These are phyloP conservation scores for Xanthoceras sorbifolium DNA, from an alignment of 345 rosid genomes.

Conservation along the genomic window DNA sequence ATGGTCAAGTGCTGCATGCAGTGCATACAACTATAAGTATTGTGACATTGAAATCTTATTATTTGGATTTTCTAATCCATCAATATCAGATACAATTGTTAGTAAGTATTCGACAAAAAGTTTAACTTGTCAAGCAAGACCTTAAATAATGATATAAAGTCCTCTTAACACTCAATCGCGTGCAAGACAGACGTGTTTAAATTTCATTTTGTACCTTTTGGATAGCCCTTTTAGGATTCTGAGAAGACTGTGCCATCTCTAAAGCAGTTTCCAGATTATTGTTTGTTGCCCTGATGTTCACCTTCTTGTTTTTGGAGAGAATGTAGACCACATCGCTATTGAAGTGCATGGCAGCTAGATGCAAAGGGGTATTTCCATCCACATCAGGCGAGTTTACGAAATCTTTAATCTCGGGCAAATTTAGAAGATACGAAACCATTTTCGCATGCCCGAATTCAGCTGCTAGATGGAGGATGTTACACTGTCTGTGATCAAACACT, in stretches of 20 bases:
- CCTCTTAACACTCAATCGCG: no score
- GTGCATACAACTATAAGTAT: not conserved
- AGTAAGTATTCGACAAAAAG: no score
- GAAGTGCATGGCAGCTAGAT: not conserved
- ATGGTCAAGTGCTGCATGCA: not conserved
- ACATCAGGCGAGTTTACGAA: not conserved
- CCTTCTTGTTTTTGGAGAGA: not conserved
- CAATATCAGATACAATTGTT: no score
- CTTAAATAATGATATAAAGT: no score
- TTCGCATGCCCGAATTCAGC: not conserved
- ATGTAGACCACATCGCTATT: not conserved
- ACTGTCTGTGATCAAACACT: not conserved
- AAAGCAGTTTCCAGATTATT: not conserved
- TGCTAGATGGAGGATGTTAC: not conserved
- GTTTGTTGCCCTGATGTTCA: not conserved
- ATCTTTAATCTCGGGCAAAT: not conserved
- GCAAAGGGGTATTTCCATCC: conserved; percentile 12
- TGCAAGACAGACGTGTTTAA: no score
- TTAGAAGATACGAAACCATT: not conserved
- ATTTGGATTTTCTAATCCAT: no score
- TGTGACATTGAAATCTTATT: no score
- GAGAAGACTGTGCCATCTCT: not conserved
- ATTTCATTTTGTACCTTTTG: not conserved
- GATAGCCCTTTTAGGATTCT: not conserved
- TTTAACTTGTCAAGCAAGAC: no score